phyloP scores from a whole-genome alignment of 2,329 filamentous ascomycete species.

The Colletotrichum kahawae region DNA sequence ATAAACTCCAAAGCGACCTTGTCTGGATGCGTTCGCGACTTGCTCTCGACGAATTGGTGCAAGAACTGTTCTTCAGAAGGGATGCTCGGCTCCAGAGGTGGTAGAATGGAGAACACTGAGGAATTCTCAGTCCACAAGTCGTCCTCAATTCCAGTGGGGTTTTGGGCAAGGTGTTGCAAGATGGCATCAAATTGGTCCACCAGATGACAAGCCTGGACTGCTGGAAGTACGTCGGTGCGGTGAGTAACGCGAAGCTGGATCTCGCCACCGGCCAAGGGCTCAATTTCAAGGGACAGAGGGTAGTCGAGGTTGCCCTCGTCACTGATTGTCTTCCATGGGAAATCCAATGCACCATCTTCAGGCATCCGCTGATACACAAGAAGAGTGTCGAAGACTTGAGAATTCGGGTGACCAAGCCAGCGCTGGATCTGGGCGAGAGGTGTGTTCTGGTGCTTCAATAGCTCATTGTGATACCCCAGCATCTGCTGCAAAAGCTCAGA shows the following conservation, averaged over 20 bases:
- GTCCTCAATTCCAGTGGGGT: constrained; percentile 45
- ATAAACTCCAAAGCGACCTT: constrained; percentile 79
- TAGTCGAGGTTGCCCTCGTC: constrained; percentile 80
- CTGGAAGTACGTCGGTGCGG: constrained; percentile 67
- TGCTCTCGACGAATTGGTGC: constrained; percentile 78
- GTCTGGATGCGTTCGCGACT: constrained; percentile 59
- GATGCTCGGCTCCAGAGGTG: constrained; percentile 63
- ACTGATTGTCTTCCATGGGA: constrained; percentile 63
- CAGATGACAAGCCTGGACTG: constrained; percentile 69
- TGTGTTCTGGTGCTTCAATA: constrained; percentile 74
- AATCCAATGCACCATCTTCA: constrained; percentile 24
- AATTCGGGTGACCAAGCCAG: constrained; percentile 69
- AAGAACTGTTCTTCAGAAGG: constrained; percentile 64
- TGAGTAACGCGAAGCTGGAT: constrained; percentile 72
- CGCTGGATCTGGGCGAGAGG: constrained; percentile 75
- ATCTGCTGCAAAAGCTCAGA: constrained; percentile 63
- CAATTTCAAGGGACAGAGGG: constrained; percentile 79
- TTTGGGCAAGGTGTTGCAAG: constrained; percentile 62
- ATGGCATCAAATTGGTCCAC: constrained; percentile 74
- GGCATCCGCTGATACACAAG: constrained; percentile 77
- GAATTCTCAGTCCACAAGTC: constrained; percentile 37
- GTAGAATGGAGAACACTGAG: constrained; percentile 67
- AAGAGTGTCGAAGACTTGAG: constrained; percentile 80
- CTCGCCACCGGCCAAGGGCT: constrained; percentile 52
- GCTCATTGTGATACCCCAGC: constrained; percentile 66